Evolutionary conservation across 345 rosid genomes (phyloP).

Genomic region (Acer campestre): DNA sequence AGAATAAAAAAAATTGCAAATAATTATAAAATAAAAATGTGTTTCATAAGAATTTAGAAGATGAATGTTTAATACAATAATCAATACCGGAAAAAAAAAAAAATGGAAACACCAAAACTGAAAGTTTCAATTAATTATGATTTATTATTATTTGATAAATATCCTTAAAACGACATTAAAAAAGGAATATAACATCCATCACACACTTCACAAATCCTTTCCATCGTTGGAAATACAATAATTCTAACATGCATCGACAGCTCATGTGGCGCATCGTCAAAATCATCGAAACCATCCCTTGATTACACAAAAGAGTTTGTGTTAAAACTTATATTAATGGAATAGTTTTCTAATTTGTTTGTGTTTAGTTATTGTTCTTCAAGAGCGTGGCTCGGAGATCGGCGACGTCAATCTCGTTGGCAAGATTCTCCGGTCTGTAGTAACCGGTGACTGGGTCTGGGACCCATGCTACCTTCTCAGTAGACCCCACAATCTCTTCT

Average conservation of each 20-base stretch:
- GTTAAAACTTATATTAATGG: background rate
- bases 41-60: no score
- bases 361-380: conserved; percentile 54
- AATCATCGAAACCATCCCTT: background rate
- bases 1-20: no score
- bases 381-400: conserved; percentile 65
- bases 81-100: no score
- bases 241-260: background rate
- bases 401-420: conserved; percentile 65
- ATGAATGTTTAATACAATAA: no score
- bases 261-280: background rate
- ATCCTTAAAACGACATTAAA: background rate
- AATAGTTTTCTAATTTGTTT: background rate
- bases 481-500: conserved; percentile 45
- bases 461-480: conserved; percentile 63
- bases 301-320: background rate
- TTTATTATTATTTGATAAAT: no score
- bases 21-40: no score
- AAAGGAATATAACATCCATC: background rate
- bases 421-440: conserved; percentile 74
- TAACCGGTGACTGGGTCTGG: conserved; percentile 88
- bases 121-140: no score
- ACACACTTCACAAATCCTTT: background rate
- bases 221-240: background rate
- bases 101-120: background rate